A percentile compares a stretch with the other conserved stretches of the same genome.
Evolutionary conservation across 129 eudicot species (phyloP).

Genomic region (Pittosporum tobira): DNA sequence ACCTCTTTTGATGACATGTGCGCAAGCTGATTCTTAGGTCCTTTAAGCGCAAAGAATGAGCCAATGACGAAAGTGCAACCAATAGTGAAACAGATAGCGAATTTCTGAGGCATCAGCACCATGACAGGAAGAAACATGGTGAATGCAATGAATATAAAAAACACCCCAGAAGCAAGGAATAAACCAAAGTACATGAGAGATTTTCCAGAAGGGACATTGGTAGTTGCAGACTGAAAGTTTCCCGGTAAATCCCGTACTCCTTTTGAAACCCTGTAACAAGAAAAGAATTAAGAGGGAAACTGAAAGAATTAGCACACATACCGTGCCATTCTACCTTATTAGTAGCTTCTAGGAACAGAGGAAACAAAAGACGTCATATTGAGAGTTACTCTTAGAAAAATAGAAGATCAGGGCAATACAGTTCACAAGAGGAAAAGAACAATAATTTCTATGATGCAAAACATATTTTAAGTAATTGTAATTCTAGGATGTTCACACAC

Average conservation of each 20-base stretch:
- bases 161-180: constrained; percentile 78
- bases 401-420: background rate
- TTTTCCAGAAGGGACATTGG: constrained; percentile 70
- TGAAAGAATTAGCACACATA: background rate
- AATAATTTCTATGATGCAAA: background rate
- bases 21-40: constrained; percentile 72
- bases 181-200: constrained; percentile 62
- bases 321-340: constrained; percentile 2
- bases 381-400: background rate
- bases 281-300: background rate
- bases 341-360: background rate
- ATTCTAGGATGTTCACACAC: background rate
- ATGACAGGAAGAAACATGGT: constrained; percentile 96
- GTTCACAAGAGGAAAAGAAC: background rate
- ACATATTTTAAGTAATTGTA: too few relatives aligned
- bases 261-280: constrained; percentile 58
- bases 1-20: constrained; percentile 98
- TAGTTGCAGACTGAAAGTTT: constrained; percentile 71
- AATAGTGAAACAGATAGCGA: constrained; percentile 11
- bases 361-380: background rate
- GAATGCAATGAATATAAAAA: constrained; percentile 74
- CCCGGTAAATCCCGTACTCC: constrained; percentile 86
- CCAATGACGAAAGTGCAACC: constrained; percentile 59
- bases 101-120: constrained; percentile 63
- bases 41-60: constrained; percentile 91